Percentiles rank a stretch among this genome's conserved stretches.
These are phyloP conservation scores for Microbotryum violaceum DNA, from an alignment of 1,284 basidiomycete species.

Conservation along the genomic window DNA sequence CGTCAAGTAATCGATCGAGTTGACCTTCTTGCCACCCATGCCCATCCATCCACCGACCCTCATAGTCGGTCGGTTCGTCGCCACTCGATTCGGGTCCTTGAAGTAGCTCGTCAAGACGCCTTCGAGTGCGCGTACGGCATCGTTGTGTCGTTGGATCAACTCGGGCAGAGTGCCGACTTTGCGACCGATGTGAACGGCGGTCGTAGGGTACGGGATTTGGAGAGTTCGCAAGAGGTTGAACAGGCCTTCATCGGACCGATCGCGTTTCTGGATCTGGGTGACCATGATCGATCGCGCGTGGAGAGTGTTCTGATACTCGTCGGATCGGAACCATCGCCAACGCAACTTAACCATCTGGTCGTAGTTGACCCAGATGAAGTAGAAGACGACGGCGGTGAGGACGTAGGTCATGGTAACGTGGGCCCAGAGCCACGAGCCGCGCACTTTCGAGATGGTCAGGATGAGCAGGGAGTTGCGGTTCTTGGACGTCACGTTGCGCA, in stretches of 20 bases:
- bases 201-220: constrained; percentile 67
- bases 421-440: constrained; percentile 58
- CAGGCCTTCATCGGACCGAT: constrained; percentile 68
- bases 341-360: constrained; percentile 58
- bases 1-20: constrained; percentile 64
- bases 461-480: constrained; percentile 59
- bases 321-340: constrained; percentile 63
- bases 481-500: constrained; percentile 50
- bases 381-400: constrained; percentile 51
- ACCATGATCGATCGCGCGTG: constrained; percentile 70
- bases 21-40: constrained; percentile 61
- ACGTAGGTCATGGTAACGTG: constrained; percentile 65
- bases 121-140: constrained; percentile 76
- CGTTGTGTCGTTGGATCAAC: constrained; percentile 69
- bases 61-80: constrained; percentile 64
- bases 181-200: constrained; percentile 71
- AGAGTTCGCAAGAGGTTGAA: constrained; percentile 34
- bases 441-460: constrained; percentile 68
- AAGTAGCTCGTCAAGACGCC: constrained; percentile 73
- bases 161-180: constrained; percentile 65
- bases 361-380: constrained; percentile 51
- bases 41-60: constrained; percentile 64
- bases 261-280: constrained; percentile 62
- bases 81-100: constrained; percentile 61
- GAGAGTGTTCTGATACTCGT: constrained; percentile 65